Percentiles rank a stretch among this genome's conserved stretches.
Evolutionary conservation across 1,284 basidiomycete genomes (phyloP).

Genomic region (Cerrena zonata): DNA sequence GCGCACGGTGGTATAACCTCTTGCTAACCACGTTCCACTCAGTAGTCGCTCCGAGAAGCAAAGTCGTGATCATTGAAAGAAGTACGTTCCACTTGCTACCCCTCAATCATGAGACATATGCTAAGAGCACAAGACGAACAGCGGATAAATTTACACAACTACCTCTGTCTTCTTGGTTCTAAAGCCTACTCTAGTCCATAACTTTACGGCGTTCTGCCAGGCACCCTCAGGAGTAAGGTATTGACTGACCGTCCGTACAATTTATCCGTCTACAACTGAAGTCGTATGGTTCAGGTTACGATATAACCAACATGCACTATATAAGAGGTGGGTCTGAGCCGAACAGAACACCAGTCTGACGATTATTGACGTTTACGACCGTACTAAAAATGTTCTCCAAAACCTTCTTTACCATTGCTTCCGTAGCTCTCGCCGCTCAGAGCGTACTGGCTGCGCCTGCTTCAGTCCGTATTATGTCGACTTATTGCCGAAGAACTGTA

Average conservation of each 20-base stretch:
- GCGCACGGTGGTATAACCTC: too few relatives aligned
- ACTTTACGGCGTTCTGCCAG: background rate
- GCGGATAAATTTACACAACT: background rate
- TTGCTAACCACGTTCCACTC: too few relatives aligned
- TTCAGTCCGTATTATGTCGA: background rate
- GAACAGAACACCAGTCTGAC: too few relatives aligned
- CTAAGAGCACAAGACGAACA: background rate
- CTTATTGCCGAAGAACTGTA: background rate
- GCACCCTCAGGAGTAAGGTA: too few relatives aligned
- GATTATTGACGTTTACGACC: too few relatives aligned
- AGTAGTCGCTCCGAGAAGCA: too few relatives aligned
- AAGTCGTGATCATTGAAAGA: too few relatives aligned
- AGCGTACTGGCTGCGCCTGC: background rate
- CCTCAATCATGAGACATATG: background rate
- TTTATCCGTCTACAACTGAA: too few relatives aligned
- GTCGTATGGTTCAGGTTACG: too few relatives aligned
- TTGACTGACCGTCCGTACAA: too few relatives aligned
- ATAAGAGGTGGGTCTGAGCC: too few relatives aligned
- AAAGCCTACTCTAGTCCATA: background rate
- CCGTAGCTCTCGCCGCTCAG: background rate
- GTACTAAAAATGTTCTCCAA: background rate
- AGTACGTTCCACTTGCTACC: background rate
- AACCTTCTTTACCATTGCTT: background rate
- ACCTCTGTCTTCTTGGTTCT: background rate
- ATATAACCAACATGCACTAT: too few relatives aligned